These are phyloP conservation scores for Rhizopogon roseolus DNA, from an alignment of 768 basidiomycete species.

Conservation along the genomic window DNA sequence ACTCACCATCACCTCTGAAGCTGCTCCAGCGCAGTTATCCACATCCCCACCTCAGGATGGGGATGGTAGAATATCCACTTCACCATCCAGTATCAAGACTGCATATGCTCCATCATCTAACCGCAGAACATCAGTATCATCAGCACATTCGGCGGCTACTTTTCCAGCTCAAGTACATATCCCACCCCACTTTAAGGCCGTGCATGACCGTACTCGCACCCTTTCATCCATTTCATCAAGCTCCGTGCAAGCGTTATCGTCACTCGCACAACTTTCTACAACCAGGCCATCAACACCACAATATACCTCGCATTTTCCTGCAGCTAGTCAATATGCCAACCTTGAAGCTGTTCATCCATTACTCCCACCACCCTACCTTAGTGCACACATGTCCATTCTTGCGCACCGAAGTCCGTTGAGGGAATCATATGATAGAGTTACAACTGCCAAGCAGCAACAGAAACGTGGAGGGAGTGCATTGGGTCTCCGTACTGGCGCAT, in stretches of 20 bases:
- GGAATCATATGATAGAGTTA: slow-evolving; percentile 67
- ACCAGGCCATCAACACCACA: slow-evolving; percentile 34
- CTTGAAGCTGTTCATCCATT: slow-evolving; percentile 65
- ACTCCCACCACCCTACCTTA: slow-evolving; percentile 67
- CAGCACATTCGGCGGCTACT: slow-evolving; percentile 54
- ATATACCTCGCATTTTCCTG: slow-evolving; percentile 59
- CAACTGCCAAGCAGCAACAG: slow-evolving; percentile 45
- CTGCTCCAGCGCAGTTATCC: slow-evolving; percentile 37
- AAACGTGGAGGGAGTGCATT: slow-evolving; percentile 11
- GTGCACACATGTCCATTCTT: slow-evolving; percentile 66
- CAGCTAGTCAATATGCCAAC: slow-evolving; percentile 47
- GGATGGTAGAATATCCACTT: slow-evolving; percentile 21
- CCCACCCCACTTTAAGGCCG: slow-evolving; percentile 28
- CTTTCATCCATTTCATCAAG: slow-evolving; percentile 51
- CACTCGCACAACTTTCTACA: slow-evolving; percentile 49
- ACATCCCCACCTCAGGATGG: slow-evolving; percentile 31
- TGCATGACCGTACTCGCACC: slow-evolving; percentile 47
- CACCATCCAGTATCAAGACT: slow-evolving; percentile 36
- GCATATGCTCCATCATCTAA: slow-evolving; percentile 25
- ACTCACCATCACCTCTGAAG: slow-evolving; percentile 53
- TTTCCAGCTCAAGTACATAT: slow-evolving; percentile 39
- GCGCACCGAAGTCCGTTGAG: slow-evolving; percentile 60
- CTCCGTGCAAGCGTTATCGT: slow-evolving; percentile 50
- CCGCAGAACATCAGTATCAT: slow-evolving; percentile 55
- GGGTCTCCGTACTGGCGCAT: not conserved